phyloP scores from a whole-genome alignment of 371 early-diverging fungal genomes.

The Lichtheimia ornata region DNA sequence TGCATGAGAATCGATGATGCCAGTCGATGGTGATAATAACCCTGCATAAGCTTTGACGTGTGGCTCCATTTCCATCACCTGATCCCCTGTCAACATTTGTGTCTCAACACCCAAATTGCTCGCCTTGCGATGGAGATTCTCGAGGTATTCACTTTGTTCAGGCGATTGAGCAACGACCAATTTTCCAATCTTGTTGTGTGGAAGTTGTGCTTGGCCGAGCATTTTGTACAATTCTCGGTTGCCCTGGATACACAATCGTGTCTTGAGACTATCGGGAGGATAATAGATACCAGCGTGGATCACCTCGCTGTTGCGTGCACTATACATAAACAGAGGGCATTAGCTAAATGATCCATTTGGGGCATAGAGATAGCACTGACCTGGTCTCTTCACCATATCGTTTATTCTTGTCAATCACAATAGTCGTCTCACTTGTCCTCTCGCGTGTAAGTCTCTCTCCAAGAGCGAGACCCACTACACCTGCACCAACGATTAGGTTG shows the following conservation, averaged over 20 bases:
- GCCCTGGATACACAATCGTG: constrained; percentile 79
- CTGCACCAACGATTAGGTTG: constrained; percentile 80
- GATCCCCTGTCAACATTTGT: constrained; percentile 50
- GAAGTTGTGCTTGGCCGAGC: constrained; percentile 50
- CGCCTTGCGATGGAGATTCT: constrained; percentile 62
- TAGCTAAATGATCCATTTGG: background rate
- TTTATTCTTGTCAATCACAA: constrained; percentile 70
- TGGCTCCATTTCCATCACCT: constrained; percentile 60
- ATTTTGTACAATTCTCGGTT: constrained; percentile 70
- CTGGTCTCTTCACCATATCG: constrained; percentile 73
- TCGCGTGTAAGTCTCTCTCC: constrained; percentile 61
- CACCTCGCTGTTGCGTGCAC: constrained; percentile 91
- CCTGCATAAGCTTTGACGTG: constrained; percentile 45
- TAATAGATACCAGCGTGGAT: constrained; percentile 94
- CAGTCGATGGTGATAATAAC: constrained; percentile 75
- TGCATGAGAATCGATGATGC: constrained; percentile 80
- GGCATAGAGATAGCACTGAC: constrained; percentile 21
- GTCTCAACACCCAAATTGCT: constrained; percentile 60
- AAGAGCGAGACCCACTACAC: constrained; percentile 79
- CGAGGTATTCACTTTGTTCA: constrained; percentile 58
- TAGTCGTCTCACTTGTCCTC: constrained; percentile 44
- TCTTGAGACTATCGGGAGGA: constrained; percentile 76
- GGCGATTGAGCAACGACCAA: constrained; percentile 77
- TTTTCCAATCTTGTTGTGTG: constrained; percentile 66
- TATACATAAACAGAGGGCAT: constrained; percentile 15